Percentiles rank a stretch among this genome's conserved stretches.
Evolutionary conservation across 352 stramenopile genomes (phyloP).

Genomic region (Pythium volutum): DNA sequence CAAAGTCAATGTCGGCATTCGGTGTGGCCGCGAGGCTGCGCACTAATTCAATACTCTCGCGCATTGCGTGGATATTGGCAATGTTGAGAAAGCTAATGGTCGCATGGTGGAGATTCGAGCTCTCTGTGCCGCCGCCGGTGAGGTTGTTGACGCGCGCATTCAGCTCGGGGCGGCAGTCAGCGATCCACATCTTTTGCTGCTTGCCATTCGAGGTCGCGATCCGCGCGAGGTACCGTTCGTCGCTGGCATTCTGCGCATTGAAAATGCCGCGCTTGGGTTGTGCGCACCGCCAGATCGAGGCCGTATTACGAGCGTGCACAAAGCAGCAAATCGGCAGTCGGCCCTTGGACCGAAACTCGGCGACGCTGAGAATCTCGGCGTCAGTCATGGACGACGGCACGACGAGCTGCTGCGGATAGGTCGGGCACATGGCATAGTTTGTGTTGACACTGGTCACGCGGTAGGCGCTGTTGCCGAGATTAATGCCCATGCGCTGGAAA

Average conservation of each 20-base stretch:
- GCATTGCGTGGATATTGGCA: slow-evolving; percentile 93
- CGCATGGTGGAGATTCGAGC: slow-evolving; percentile 65
- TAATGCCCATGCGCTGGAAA: slow-evolving; percentile 73
- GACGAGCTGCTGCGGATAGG: slow-evolving; percentile 74
- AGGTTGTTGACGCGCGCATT: slow-evolving; percentile 90
- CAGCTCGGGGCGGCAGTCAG: slow-evolving; percentile 87
- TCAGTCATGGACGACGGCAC: slow-evolving; percentile 68
- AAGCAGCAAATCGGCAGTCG: slow-evolving; percentile 83
- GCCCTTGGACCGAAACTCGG: slow-evolving; percentile 79
- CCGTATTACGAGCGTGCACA: slow-evolving; percentile 60
- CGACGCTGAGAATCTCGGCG: slow-evolving; percentile 56
- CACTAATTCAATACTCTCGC: slow-evolving; percentile 78
- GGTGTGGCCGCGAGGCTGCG: slow-evolving; percentile 37
- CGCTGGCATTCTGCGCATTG: slow-evolving; percentile 60
- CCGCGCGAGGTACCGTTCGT: slow-evolving; percentile 73
- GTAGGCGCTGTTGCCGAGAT: slow-evolving; percentile 36
- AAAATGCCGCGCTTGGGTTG: slow-evolving; percentile 86
- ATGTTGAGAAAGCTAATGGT: slow-evolving; percentile 88
- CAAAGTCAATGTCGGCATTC: slow-evolving; percentile 57
- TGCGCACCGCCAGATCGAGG: slow-evolving; percentile 80
- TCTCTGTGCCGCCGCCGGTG: slow-evolving; percentile 89
- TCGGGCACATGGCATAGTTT: slow-evolving; percentile 71
- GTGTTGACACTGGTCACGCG: slow-evolving; percentile 65
- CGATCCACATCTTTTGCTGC: slow-evolving; percentile 74
- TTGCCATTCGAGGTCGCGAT: slow-evolving; percentile 47